Conservation (phyloP, 352 stramenopile genomes). For the Pythium aquatile region DNA sequence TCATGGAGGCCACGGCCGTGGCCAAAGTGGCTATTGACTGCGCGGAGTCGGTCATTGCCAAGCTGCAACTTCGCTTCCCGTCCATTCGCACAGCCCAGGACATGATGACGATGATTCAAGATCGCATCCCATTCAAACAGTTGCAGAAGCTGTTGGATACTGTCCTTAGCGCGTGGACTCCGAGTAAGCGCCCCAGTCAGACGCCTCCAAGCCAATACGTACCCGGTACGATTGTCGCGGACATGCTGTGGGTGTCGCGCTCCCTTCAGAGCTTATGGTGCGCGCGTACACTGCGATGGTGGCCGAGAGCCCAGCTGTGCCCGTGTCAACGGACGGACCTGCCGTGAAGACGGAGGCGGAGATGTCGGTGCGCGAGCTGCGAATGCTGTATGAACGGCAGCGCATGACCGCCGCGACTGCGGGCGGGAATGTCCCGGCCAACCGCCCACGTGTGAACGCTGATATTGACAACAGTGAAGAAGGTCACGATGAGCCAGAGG, state of each 20-base stretch:
- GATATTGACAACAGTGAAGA: too few species aligned
- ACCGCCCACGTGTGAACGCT: too few species aligned
- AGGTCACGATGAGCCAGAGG: too few species aligned
- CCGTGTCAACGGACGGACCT: too few species aligned
- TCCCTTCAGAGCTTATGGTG: constrained; percentile 5
- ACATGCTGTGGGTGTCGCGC: constrained; percentile 7
- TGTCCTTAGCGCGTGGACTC: not conserved
- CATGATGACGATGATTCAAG: constrained; percentile 4
- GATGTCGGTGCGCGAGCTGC: too few species aligned
- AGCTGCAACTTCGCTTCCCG: constrained; percentile 26
- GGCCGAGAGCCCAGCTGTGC: too few species aligned
- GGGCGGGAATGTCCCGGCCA: too few species aligned
- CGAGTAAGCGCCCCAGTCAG: not conserved
- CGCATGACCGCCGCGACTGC: too few species aligned
- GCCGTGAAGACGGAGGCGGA: too few species aligned
- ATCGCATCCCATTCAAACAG: not conserved
- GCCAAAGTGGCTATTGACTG: constrained; percentile 28
- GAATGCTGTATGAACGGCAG: too few species aligned
- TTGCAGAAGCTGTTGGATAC: not conserved
- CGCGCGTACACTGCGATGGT: too few species aligned
- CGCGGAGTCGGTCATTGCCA: constrained; percentile 19
- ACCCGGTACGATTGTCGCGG: constrained; percentile 1
- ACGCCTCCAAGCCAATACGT: constrained; percentile 7
- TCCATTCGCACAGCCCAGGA: constrained; percentile 11
- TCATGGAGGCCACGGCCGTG: constrained; percentile 35